Evolutionary conservation across 1,284 basidiomycete genomes (phyloP), one percentile per base, ranked within the genome.

Genomic region (Cutaneotrichosporon daszewskae): DNA sequence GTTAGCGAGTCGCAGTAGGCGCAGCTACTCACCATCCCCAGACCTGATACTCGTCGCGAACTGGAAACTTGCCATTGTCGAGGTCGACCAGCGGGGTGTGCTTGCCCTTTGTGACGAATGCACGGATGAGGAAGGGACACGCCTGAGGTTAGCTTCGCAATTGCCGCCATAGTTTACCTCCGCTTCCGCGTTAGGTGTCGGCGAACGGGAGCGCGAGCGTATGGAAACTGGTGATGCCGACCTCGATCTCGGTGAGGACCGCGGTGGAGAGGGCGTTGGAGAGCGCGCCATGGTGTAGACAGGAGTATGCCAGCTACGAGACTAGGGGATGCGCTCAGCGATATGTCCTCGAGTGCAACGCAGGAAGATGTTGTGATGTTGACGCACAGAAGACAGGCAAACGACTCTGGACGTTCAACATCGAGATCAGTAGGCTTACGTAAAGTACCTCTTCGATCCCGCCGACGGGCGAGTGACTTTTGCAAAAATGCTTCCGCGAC

Each of bases 41-140:
- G 6, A 63, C 62, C 27, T 56, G 51, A 37, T 59, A 69, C 48
- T 69, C 66, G 40, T 64, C 61, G 27, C 49, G 32, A 1, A 57
- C 8, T 3, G 66, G 66, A 8, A 67, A 60, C 23, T 47, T 45
- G 7, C 61, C 64, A 16, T 61, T 52, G 43, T 69, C 66, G 48
- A 65, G 67, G 25, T 67, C 66, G 10, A 49, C 31, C 32, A 69
- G 51, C 3, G 62, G 59, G 3, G 60, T 55, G 50, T 69, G 66
- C 44, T 50, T 53, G 11, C 59, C 58, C 40, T 63, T 64, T 6
- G 59, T 61, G 18, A 69, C 56, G 39, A 60, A 67, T n/a, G 66
- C 41, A n/a, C 65, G 56, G 41, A 69, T 63, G 28, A 66, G 54
- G 49, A 66, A 64, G 3, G 66, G 66, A 24, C 55, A 55, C 12